These are phyloP conservation scores for Mucor irregularis DNA, from an alignment of 371 early-diverging fungal species.

Conservation along the genomic window DNA sequence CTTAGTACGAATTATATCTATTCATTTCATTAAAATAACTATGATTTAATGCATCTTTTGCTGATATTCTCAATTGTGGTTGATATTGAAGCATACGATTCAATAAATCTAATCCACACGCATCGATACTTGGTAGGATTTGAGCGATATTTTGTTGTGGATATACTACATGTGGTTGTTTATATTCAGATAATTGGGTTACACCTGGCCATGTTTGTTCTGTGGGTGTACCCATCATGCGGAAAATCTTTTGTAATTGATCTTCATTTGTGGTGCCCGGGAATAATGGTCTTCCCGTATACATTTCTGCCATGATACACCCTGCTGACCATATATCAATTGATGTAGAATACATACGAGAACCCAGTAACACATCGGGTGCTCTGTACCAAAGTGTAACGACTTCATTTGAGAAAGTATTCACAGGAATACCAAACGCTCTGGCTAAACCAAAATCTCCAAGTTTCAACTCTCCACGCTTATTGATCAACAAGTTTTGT, in stretches of 20 bases:
- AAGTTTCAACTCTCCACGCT: conserved; percentile 82
- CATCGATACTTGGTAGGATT: conserved; percentile 77
- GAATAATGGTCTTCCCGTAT: conserved; percentile 90
- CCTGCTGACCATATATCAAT: conserved; percentile 99
- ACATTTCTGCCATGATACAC: conserved; percentile 97
- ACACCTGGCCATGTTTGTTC: conserved; percentile 89
- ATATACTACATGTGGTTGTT: conserved; percentile 69
- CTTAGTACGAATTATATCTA: conserved; percentile 1
- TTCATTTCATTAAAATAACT: conserved; percentile 72
- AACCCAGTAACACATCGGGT: conserved; percentile 96
- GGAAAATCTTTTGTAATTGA: conserved; percentile 87
- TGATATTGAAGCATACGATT: conserved; percentile 78
- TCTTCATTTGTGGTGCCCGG: conserved; percentile 92
- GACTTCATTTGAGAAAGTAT: conserved; percentile 97
- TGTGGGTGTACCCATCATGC: conserved; percentile 85
- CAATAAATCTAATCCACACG: conserved; percentile 73
- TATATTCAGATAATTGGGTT: conserved; percentile 86
- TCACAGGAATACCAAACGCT: conserved; percentile 94
- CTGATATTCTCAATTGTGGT: conserved; percentile 84
- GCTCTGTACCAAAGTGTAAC: conserved; percentile 97
- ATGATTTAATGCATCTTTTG: conserved; percentile 80
- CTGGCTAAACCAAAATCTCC: conserved; percentile 96
- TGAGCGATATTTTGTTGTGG: conserved; percentile 66
- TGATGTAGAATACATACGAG: conserved; percentile 91
- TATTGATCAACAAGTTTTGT: conserved; percentile 91